Base-by-base conservation (phyloP, 2,329 filamentous ascomycete genomes). In the Moelleriella libera region DNA sequence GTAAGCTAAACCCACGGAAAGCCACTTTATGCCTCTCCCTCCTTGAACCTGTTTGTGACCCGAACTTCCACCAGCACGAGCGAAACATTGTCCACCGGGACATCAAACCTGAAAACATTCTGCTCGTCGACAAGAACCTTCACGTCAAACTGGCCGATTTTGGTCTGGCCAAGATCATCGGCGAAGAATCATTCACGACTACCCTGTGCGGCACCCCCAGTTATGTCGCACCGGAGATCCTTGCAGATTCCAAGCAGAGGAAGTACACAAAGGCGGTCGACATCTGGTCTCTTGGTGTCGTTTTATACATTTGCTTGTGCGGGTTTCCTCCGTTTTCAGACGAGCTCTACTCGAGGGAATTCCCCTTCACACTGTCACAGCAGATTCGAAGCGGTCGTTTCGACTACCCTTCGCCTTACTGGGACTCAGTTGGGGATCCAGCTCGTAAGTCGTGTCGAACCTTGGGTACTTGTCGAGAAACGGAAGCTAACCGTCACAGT, bases 321-420 rank as follows among this genome's bases (percentile, higher is more conserved):
- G 92, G 92, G 37, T 97, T 97, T 59, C 92, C 90, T 5, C 92
- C 92, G 0, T 98, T 98, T 66, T 94, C 88, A 0, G 92, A 98
- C 58, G 92, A 98, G 65, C 78, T 97, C 0, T 86, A 82, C 65
- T 82, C 80, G 1, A 67, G 67, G 37, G 82, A 94, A 43, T 92
- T 89, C 54, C 92, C 92, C 2, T 96, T 87, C 60, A 87, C 76
- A 0, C 72, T 97, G 43, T 85, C 84, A 2, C 83, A 95, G 56
- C 89, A 97, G 67, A 97, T 94, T 66, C 89, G 85, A 63, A 76
- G 78, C 63, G 92, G 87, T 12, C 77, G 81, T 21, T 98, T 95
- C 60, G 86, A 96, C 63, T 98, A 96, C 59, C 90, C 92, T 1
- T 94, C 88, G 1, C 92, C 92, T 0, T 97, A 97, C 65, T 98